Evolutionary conservation across 2,329 filamentous ascomycete species (phyloP).

Genomic region (Beauveria sp.): DNA sequence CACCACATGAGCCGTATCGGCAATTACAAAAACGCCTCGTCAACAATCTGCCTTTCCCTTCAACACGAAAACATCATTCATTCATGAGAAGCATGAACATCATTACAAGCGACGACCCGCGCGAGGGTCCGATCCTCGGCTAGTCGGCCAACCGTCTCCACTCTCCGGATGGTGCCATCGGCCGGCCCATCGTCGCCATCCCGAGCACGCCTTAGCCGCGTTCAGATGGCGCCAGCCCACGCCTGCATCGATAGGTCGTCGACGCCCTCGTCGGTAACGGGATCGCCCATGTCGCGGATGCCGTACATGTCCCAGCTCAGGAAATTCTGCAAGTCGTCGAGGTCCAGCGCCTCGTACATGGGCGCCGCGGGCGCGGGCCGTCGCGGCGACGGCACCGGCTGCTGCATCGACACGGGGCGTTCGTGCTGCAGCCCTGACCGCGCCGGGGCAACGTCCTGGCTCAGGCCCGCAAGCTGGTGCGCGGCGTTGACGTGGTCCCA

Average conservation of each 20-base stretch:
- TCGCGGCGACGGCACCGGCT: slow-evolving; percentile 17
- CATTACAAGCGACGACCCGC: neutral
- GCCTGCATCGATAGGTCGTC: slow-evolving; percentile 19
- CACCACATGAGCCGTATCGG: neutral
- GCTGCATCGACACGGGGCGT: slow-evolving; percentile 24
- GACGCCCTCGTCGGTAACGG: slow-evolving; percentile 27
- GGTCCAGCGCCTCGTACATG: slow-evolving; percentile 29
- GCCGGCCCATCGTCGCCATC: slow-evolving; percentile 6
- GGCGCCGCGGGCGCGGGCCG: slow-evolving; percentile 15
- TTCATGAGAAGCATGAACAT: neutral
- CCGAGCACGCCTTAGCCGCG: neutral
- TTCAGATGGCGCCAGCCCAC: slow-evolving; percentile 12
- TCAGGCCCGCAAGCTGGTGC: slow-evolving; percentile 20
- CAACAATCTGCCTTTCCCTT: neutral
- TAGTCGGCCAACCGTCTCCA: slow-evolving; percentile 1
- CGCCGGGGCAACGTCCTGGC: slow-evolving; percentile 17
- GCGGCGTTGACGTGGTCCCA: slow-evolving; percentile 23
- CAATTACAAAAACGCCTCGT: neutral
- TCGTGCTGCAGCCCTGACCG: slow-evolving; percentile 30
- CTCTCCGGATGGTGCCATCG: slow-evolving; percentile 3
- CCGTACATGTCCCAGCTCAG: slow-evolving; percentile 34
- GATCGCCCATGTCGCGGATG: slow-evolving; percentile 33
- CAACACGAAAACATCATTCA: neutral
- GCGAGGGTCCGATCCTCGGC: neutral
- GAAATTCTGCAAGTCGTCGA: slow-evolving; percentile 32